Base-by-base conservation (phyloP, 306 rosid species). In the Vicia sativa region DNA sequence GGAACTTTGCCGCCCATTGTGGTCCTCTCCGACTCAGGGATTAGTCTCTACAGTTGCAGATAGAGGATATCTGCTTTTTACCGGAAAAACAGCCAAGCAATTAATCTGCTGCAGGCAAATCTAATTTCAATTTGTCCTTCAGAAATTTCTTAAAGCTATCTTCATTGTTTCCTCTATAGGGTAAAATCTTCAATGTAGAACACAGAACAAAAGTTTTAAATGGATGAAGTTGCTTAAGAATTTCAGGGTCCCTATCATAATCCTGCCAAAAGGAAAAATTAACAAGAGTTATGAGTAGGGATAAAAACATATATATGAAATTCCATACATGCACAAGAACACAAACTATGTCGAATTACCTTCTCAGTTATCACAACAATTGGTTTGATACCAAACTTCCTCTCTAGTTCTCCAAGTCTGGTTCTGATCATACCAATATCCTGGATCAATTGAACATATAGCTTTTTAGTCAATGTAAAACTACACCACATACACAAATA, bases 231-330 rank as follows among this genome's bases (percentile, higher is more conserved):
- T 63, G 80, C 74, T 80, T 74, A 21, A 90, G 78, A 76, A 85
- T 80, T 68, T 74, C 78, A 0, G 85, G 82, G 66, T 88, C 96
- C 81, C 98, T 85, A 72, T 92, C 98, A 75, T 83, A 92, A 80
- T 87, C 98, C 96, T 92, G n/a, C n/a, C n/a, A n/a, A n/a, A n/a
- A n/a, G n/a, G n/a, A n/a, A 31, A 31, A 9, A 1, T 57, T 14
- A 57, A n/a, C n/a, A 14, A 57, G 42, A 0, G 18, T 2, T 55
- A 13, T 31, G 7, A 6, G 42, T 23, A 57, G 2, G 23, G 23
- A n/a, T n/a, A n/a, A n/a, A n/a, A n/a, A 57, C 23, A 29, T 31
- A 9, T 10, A 14, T 49, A 34, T 12, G 66, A 12, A 18, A 45
- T 42, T 38, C 67, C 41, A 31, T 31, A 60, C 41, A 31, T 18